Conservation (phyloP, 352 stramenopile species). For the Aphanomyces euteiches region DNA sequence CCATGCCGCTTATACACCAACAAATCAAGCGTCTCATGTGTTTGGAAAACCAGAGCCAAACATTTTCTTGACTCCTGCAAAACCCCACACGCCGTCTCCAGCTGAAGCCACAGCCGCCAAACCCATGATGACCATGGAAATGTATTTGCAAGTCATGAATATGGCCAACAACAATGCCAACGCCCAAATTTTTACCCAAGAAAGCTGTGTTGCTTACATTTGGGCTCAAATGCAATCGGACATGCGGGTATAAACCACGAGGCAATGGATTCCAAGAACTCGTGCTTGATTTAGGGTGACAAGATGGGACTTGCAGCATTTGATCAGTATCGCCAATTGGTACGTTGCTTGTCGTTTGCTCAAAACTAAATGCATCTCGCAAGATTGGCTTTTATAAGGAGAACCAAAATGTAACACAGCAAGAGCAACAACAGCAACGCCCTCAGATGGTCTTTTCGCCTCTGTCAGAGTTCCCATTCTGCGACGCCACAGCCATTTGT, state of each 20-base stretch:
- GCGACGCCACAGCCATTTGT: slow-evolving; percentile 57
- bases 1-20: slow-evolving; percentile 16
- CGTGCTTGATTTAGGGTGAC: slow-evolving; percentile 37
- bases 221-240: slow-evolving; percentile 16
- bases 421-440: slow-evolving; percentile 48
- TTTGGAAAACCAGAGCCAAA: slow-evolving; percentile 1
- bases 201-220: slow-evolving; percentile 16
- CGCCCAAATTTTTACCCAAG: slow-evolving; percentile 1
- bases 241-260: not conserved
- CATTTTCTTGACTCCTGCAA: slow-evolving; percentile 7
- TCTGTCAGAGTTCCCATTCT: slow-evolving; percentile 51
- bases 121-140: slow-evolving; percentile 22
- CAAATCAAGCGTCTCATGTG: not conserved
- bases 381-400: slow-evolving; percentile 82
- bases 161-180: not conserved
- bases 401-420: not conserved
- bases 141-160: slow-evolving; percentile 5
- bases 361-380: not conserved
- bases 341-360: slow-evolving; percentile 35
- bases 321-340: slow-evolving; percentile 78
- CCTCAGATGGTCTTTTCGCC: slow-evolving; percentile 77
- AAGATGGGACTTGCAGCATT: slow-evolving; percentile 81
- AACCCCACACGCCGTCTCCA: not conserved
- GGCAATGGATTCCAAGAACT: not conserved
- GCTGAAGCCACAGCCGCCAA: not conserved